Conservation (phyloP, 225 moss, liverwort and hornwort species). For the Pseudoscleropodium purum region DNA sequence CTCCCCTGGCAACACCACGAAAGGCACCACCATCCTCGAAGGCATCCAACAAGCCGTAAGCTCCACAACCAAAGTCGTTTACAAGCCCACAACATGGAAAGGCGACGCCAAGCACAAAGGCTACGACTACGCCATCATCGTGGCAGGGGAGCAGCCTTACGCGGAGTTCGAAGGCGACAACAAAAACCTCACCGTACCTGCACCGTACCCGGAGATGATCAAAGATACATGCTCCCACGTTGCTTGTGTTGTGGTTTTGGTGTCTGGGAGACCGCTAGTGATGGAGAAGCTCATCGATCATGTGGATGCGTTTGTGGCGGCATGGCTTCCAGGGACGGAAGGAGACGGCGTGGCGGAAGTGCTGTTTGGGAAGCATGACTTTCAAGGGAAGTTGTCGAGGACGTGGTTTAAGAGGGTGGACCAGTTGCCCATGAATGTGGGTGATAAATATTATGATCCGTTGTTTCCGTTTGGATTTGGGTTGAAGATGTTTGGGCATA, state of each 20-base stretch:
- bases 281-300: conserved; percentile 26
- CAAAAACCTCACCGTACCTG: conserved; percentile 49
- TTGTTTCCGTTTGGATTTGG: conserved; percentile 72
- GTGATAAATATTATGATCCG: conserved; percentile 64
- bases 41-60: conserved; percentile 42
- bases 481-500: conserved; percentile 23
- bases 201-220: conserved; percentile 39
- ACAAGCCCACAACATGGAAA: conserved; percentile 12
- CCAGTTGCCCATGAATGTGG: conserved; percentile 91
- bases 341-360: conserved; percentile 67
- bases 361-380: conserved; percentile 50
- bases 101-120: conserved; percentile 37
- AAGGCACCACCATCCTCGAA: conserved; percentile 57
- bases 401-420: conserved; percentile 72
- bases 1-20: conserved; percentile 49
- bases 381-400: conserved; percentile 53
- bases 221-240: conserved; percentile 44
- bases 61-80: conserved; percentile 34
- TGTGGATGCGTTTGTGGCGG: conserved; percentile 75
- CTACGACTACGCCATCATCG: conserved; percentile 60
- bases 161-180: conserved; percentile 71
- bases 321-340: conserved; percentile 76
- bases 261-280: conserved; percentile 70
- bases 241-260: conserved; percentile 46
- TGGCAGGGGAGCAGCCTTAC: conserved; percentile 67